phyloP scores from a whole-genome alignment of 75 land plant genomes.

The Larix kaempferi region DNA sequence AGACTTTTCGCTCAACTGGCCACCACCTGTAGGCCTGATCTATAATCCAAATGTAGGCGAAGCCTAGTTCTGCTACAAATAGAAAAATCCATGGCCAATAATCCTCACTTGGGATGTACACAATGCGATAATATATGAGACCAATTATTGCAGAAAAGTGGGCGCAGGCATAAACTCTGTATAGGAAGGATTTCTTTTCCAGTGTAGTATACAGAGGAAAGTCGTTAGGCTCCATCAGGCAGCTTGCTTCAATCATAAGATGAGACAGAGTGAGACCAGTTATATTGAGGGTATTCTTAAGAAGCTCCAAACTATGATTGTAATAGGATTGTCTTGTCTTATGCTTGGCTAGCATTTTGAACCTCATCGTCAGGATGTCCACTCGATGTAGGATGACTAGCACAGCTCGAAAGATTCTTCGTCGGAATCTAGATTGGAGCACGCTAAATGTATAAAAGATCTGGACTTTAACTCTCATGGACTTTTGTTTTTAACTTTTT shows the following conservation, averaged over 20 bases:
- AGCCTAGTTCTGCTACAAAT: slow-evolving; percentile 27
- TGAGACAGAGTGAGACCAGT: too few species aligned
- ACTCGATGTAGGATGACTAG: too few species aligned
- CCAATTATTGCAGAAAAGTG: neutral
- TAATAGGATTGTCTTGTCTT: too few species aligned
- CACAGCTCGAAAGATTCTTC: too few species aligned
- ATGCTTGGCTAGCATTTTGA: too few species aligned
- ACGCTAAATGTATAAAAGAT: too few species aligned
- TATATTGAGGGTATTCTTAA: too few species aligned
- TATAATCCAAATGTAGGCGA: slow-evolving; percentile 39
- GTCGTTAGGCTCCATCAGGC: neutral
- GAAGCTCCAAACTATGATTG: too few species aligned
- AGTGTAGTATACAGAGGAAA: neutral
- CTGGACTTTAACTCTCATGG: too few species aligned
- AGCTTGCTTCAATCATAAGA: neutral
- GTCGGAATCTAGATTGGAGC: too few species aligned
- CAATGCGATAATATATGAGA: neutral
- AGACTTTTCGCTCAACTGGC: slow-evolving; percentile 16
- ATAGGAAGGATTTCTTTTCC: neutral
- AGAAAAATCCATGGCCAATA: neutral
- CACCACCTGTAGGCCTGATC: slow-evolving; percentile 25
- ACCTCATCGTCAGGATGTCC: too few species aligned
- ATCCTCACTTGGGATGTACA: neutral
- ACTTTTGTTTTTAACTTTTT: too few species aligned
- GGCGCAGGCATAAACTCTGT: neutral